Evolutionary conservation across 257 asterid species (phyloP).

Genomic region (Penstemon eatonii): DNA sequence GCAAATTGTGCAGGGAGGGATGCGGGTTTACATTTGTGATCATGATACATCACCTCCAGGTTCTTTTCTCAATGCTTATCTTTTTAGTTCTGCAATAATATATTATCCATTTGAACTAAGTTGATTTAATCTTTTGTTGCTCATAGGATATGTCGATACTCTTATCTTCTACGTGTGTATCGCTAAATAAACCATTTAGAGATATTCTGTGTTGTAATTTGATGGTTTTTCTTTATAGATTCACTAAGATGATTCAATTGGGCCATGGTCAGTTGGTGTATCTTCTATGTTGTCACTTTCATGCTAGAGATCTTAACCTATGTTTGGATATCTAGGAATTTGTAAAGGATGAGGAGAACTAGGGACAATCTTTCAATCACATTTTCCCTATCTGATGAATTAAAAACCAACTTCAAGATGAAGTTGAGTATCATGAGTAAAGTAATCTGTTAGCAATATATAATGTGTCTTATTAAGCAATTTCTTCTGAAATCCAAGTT

Average conservation of each 20-base stretch:
- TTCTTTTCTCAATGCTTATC: conserved; percentile 31
- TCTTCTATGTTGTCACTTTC: too few species aligned
- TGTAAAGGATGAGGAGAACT: background rate
- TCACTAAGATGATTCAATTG: background rate
- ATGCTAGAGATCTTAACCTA: conserved; percentile 7
- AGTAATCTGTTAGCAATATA: too few species aligned
- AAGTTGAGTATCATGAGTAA: conserved; percentile 13
- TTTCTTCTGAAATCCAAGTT: background rate
- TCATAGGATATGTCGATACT: background rate
- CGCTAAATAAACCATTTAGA: background rate
- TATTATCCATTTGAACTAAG: background rate
- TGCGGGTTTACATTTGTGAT: conserved; percentile 73
- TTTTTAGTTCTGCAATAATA: conserved; percentile 1
- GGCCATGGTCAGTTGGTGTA: background rate
- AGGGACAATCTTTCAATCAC: background rate
- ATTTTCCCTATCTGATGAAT: background rate
- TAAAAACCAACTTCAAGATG: background rate
- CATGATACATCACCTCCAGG: conserved; percentile 95
- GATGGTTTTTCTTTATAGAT: background rate
- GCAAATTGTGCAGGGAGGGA: conserved; percentile 63
- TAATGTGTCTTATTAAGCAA: background rate
- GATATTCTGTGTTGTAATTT: background rate
- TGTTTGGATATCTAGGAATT: background rate
- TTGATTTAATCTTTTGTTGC: conserved; percentile 11
- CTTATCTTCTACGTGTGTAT: background rate